Conservation (phyloP, 2,329 filamentous ascomycete species). For the Camillea tinctor region DNA sequence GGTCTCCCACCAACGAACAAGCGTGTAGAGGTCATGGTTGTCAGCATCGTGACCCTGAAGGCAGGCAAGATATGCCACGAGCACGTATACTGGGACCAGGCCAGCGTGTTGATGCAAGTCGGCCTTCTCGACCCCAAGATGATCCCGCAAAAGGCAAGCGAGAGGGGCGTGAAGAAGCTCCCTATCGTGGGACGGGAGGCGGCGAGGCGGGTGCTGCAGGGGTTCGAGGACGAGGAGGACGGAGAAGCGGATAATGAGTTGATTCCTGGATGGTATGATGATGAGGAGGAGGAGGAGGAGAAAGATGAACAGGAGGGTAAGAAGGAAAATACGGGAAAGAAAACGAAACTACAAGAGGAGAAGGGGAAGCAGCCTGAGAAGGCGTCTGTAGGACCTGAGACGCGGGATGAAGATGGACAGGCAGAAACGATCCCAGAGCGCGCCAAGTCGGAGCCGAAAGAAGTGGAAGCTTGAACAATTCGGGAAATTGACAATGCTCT, state of each 20-base stretch:
- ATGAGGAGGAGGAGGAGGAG: constrained; percentile 22
- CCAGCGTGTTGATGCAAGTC: constrained; percentile 59
- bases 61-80: constrained; percentile 65
- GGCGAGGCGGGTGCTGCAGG: constrained; percentile 36
- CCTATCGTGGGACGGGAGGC: constrained; percentile 41
- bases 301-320: constrained; percentile 5
- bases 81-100: constrained; percentile 69
- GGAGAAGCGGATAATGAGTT: constrained; percentile 45
- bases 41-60: constrained; percentile 61
- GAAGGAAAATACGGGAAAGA: constrained; percentile 1
- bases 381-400: not conserved
- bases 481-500: not conserved
- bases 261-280: constrained; percentile 37
- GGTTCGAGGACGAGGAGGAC: constrained; percentile 38
- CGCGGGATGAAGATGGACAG: not conserved
- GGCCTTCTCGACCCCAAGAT: constrained; percentile 50
- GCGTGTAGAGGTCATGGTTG: constrained; percentile 57
- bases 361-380: not conserved
- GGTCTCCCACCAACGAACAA: constrained; percentile 56
- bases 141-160: constrained; percentile 35
- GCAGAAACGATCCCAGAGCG: not conserved
- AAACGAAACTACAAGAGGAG: not conserved
- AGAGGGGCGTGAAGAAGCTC: constrained; percentile 35
- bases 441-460: not conserved
- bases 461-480: not conserved